Conservation (phyloP, 164 flowering plant species). For the Nelumbo lutea region DNA sequence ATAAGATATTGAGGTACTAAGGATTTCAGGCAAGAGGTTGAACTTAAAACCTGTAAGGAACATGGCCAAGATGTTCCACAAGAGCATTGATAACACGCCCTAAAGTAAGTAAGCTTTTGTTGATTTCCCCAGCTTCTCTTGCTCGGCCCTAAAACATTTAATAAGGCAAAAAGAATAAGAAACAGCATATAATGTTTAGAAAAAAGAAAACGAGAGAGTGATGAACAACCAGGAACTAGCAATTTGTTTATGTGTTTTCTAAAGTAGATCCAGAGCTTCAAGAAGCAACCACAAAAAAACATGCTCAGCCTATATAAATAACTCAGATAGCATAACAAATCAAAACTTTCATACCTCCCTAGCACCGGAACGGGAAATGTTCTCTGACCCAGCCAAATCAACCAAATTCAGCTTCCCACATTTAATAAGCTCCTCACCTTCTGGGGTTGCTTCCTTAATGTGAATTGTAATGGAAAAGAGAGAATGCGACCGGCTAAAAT, state of each 20-base stretch:
- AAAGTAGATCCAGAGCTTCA: not conserved
- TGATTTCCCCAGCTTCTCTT: conserved; percentile 89
- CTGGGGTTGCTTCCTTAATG: conserved; percentile 94
- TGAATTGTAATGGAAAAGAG: conserved; percentile 91
- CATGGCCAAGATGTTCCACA: conserved; percentile 74
- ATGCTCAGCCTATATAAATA: not conserved
- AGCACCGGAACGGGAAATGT: conserved; percentile 98
- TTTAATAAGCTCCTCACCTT: conserved; percentile 96
- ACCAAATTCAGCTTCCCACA: conserved; percentile 97
- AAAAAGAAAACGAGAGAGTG: not conserved
- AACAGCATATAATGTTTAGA: not conserved
- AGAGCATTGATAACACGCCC: conserved; percentile 74
- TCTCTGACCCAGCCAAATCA: conserved; percentile 97
- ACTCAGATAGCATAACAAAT: not conserved
- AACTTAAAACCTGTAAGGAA: conserved; percentile 57
- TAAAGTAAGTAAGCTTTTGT: conserved; percentile 78
- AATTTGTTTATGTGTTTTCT: too few species aligned
- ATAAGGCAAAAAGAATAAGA: not conserved
- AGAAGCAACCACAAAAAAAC: not conserved
- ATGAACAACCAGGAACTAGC: not conserved
- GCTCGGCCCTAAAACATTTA: conserved; percentile 55
- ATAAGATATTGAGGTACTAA: too few species aligned
- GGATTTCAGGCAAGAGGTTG: not conserved
- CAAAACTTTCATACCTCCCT: conserved; percentile 59
- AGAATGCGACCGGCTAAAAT: conserved; percentile 92